phyloP scores from a whole-genome alignment of 2,329 filamentous ascomycete genomes.

The Camptophora hylomeconis region DNA sequence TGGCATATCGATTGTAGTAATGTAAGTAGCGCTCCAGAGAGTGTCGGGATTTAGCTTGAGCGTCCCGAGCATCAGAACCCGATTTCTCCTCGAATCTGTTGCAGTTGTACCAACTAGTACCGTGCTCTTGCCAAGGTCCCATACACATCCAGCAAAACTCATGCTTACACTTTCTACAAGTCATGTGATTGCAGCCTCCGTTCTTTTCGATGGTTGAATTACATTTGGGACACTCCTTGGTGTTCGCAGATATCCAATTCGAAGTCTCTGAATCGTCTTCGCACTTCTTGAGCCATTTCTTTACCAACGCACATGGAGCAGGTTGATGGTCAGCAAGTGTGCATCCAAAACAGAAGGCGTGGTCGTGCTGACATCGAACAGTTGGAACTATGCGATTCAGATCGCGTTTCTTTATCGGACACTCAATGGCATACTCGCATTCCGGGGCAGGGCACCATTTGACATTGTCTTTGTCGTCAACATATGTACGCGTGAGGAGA shows the following conservation, averaged over 20 bases:
- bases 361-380: conserved; percentile 70
- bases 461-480: conserved; percentile 88
- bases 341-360: conserved; percentile 92
- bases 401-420: conserved; percentile 74
- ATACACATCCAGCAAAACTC: conserved; percentile 99
- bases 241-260: conserved; percentile 99
- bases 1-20: conserved; percentile 98
- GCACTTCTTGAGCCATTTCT: conserved; percentile 95
- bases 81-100: conserved; percentile 96
- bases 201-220: conserved; percentile 98
- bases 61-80: conserved; percentile 76
- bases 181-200: conserved; percentile 96
- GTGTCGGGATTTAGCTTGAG: conserved; percentile 78
- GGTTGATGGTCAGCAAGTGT: conserved; percentile 83
- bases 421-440: conserved; percentile 86
- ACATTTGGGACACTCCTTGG: conserved; percentile 94
- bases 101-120: conserved; percentile 99
- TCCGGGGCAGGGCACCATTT: conserved; percentile 99
- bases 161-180: conserved; percentile 85
- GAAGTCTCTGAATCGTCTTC: conserved; percentile 96
- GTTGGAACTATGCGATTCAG: conserved; percentile 76
- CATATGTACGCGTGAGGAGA: conserved; percentile 83
- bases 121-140: conserved; percentile 96
- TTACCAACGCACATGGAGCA: conserved; percentile 79
- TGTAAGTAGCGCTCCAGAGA: conserved; percentile 93